Evolutionary conservation across 129 eudicot species (phyloP).

Genomic region (Erigeron canadensis): DNA sequence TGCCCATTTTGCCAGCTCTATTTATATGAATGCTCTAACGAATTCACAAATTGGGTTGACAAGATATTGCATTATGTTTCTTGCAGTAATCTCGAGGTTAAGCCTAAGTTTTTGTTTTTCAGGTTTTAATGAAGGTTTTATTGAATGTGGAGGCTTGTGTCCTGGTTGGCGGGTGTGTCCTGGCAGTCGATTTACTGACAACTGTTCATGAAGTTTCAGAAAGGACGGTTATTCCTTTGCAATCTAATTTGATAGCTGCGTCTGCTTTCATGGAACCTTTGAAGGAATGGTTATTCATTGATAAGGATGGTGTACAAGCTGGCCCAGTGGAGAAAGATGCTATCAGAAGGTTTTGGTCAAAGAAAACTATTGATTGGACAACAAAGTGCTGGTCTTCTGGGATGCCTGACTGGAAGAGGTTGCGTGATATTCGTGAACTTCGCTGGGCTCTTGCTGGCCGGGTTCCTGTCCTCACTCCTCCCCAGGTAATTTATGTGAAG

Average conservation of each 20-base stretch:
- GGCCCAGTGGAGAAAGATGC: constrained; percentile 99
- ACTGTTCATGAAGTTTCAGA: constrained; percentile 93
- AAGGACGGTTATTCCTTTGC: constrained; percentile 95
- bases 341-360: constrained; percentile 89
- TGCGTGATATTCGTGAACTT: constrained; percentile 96
- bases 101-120: constrained; percentile 15
- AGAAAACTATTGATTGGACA: constrained; percentile 88
- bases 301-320: constrained; percentile 72
- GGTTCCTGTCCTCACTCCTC: constrained; percentile 88
- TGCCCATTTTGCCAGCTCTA: neutral
- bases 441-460: constrained; percentile 91
- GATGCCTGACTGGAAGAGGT: constrained; percentile 90
- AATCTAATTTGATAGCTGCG: constrained; percentile 91
- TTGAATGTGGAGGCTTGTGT: constrained; percentile 95
- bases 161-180: constrained; percentile 93
- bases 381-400: constrained; percentile 94
- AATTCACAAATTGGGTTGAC: neutral
- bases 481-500: constrained; percentile 51
- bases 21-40: neutral
- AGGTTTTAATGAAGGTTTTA: constrained; percentile 92
- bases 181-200: constrained; percentile 93
- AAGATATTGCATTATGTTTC: neutral
- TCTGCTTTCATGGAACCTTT: constrained; percentile 96
- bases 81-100: constrained; percentile 17
- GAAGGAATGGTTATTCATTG: constrained; percentile 81